phyloP scores from a whole-genome alignment of 495 filamentous ascomycete species.

The Cercophora samala region DNA sequence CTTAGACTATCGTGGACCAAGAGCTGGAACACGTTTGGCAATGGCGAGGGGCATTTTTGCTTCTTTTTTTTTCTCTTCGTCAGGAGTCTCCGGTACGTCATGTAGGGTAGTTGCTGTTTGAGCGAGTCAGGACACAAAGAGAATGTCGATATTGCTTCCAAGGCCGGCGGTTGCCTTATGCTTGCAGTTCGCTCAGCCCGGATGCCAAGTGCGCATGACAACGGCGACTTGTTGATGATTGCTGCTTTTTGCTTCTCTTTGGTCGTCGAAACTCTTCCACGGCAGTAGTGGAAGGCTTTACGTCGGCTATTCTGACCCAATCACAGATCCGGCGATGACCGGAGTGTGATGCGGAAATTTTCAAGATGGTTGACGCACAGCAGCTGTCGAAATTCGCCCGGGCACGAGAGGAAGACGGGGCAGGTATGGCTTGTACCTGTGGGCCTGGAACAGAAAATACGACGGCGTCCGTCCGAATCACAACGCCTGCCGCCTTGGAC shows the following conservation, averaged over 20 bases:
- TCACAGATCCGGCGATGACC: too few species aligned
- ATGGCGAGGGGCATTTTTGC: not conserved
- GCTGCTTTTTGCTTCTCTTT: too few species aligned
- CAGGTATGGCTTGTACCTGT: too few species aligned
- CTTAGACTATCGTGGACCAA: conserved; percentile 26
- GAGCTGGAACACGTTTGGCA: conserved; percentile 28
- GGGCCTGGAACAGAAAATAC: not conserved
- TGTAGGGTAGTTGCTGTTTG: not conserved
- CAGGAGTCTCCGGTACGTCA: not conserved
- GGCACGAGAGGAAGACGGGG: too few species aligned
- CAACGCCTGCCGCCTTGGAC: too few species aligned
- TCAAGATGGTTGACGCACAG: too few species aligned
- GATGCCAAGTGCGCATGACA: not conserved
- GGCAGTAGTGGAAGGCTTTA: too few species aligned
- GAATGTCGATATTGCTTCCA: conserved; percentile 2
- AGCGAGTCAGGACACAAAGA: conserved; percentile 1
- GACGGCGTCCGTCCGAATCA: not conserved
- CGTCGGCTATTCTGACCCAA: too few species aligned
- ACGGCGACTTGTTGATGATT: too few species aligned
- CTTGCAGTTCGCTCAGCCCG: not conserved
- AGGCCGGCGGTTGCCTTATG: not conserved
- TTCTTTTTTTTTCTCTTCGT: not conserved
- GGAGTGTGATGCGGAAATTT: too few species aligned
- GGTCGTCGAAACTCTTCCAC: too few species aligned
- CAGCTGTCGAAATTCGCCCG: too few species aligned